Evolutionary conservation across 768 basidiomycete genomes (phyloP).

Genomic region (Jaapia argillacea): DNA sequence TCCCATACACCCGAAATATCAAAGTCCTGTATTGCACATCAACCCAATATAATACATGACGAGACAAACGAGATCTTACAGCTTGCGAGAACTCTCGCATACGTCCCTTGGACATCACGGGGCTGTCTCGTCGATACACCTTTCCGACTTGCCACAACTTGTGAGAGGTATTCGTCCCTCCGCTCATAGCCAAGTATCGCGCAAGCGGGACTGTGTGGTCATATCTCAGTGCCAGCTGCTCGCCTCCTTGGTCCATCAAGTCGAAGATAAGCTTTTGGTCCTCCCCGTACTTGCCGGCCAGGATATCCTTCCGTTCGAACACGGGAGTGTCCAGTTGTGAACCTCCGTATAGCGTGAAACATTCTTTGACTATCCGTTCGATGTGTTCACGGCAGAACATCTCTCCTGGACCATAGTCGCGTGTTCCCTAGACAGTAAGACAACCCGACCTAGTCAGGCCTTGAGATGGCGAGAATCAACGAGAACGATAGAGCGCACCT

Average conservation of each 20-base stretch:
- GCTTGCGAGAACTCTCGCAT: constrained; percentile 99
- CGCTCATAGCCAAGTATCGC: constrained; percentile 90
- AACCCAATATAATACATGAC: background rate
- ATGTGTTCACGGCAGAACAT: constrained; percentile 89
- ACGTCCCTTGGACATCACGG: constrained; percentile 94
- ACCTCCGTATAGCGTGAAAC: constrained; percentile 85
- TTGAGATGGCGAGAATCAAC: constrained; percentile 9
- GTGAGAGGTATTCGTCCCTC: constrained; percentile 43
- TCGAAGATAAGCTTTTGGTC: constrained; percentile 97
- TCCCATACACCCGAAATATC: constrained; percentile 92
- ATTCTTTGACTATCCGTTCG: constrained; percentile 78
- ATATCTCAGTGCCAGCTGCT: constrained; percentile 88
- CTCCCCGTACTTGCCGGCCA: constrained; percentile 96
- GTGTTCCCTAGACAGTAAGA: constrained; percentile 89
- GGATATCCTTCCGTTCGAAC: constrained; percentile 93
- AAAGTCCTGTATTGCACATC: constrained; percentile 56
- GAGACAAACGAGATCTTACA: too few relatives aligned
- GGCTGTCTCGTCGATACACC: constrained; percentile 93
- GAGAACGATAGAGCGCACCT: constrained; percentile 41
- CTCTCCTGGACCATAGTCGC: constrained; percentile 88
- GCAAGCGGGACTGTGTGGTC: constrained; percentile 98
- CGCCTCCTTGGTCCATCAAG: constrained; percentile 94
- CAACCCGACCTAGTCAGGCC: too few relatives aligned
- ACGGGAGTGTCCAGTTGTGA: constrained; percentile 95
- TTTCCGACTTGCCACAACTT: constrained; percentile 99